Conservation (phyloP, 1,284 basidiomycete species). For the Grifola frondosa region DNA sequence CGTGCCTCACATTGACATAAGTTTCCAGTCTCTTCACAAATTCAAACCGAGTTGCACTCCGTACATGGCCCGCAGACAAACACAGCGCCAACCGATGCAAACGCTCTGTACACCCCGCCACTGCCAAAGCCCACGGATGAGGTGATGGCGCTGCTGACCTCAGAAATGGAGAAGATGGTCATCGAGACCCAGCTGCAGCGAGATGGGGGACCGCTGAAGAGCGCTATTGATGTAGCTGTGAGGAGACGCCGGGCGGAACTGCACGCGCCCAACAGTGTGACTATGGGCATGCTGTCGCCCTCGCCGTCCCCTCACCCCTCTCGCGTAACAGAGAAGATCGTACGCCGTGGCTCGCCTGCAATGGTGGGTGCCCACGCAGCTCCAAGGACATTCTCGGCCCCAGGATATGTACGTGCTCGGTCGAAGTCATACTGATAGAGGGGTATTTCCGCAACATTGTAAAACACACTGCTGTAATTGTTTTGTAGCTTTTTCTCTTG, state of each 20-base stretch:
- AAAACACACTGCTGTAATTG: too few relatives aligned
- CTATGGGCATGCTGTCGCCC: conserved; percentile 10
- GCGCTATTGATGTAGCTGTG: conserved; percentile 23
- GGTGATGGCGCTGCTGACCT: conserved; percentile 43
- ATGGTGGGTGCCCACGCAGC: too few relatives aligned
- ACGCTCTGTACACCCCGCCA: conserved; percentile 19
- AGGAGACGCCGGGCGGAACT: conserved; percentile 13
- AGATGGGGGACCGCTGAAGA: conserved; percentile 52
- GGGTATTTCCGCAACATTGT: too few relatives aligned
- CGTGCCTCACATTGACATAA: not conserved
- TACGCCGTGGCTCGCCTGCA: not conserved
- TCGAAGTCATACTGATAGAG: conserved; percentile 5
- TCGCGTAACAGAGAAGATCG: not conserved
- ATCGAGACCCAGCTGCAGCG: conserved; percentile 59
- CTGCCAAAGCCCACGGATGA: conserved; percentile 24
- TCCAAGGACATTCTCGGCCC: conserved; percentile 5
- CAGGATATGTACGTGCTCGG: conserved; percentile 2
- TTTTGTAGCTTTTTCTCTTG: too few relatives aligned
- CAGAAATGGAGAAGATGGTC: conserved; percentile 62
- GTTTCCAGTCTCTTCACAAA: conserved; percentile 10
- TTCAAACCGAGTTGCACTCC: conserved; percentile 24
- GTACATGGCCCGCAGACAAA: conserved; percentile 22
- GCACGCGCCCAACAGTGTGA: not conserved
- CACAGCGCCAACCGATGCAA: conserved; percentile 14
- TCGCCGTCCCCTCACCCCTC: conserved; percentile 8